Percentiles rank a stretch among this genome's conserved stretches.
These are phyloP conservation scores for Castanea mollissima DNA, from an alignment of 306 rosid species.

Conservation along the genomic window DNA sequence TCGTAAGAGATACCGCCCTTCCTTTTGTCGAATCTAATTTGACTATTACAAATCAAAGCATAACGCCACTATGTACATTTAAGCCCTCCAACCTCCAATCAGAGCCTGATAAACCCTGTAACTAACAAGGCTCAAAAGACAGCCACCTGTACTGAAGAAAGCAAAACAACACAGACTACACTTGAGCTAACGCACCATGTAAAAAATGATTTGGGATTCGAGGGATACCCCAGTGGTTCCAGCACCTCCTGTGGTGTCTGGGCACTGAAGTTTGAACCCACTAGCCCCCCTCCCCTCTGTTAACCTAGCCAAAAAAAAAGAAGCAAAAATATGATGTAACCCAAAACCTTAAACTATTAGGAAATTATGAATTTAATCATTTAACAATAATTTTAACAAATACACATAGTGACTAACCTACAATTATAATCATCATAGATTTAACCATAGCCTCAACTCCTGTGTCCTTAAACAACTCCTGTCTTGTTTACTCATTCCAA, in stretches of 20 bases:
- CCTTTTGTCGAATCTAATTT: not conserved
- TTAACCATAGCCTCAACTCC: not conserved
- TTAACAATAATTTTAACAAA: too few relatives aligned
- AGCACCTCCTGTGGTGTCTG: too few relatives aligned
- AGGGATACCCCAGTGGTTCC: too few relatives aligned
- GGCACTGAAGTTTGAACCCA: too few relatives aligned
- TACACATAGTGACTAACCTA: not conserved
- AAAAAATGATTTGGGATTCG: not conserved
- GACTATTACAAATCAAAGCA: not conserved
- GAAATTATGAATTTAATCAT: too few relatives aligned
- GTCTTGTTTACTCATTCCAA: not conserved
- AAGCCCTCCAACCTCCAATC: not conserved
- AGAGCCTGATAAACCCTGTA: not conserved
- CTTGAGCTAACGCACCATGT: not conserved
- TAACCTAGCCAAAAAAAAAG: too few relatives aligned
- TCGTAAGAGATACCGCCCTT: too few relatives aligned
- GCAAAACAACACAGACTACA: not conserved
- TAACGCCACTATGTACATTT: not conserved
- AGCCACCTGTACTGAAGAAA: not conserved
- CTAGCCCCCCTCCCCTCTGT: too few relatives aligned
- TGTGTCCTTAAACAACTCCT: not conserved
- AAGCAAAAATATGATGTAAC: too few relatives aligned
- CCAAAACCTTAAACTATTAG: too few relatives aligned
- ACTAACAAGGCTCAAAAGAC: not conserved
- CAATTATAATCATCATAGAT: not conserved